Evolutionary conservation across 306 rosid species (phyloP), one percentile per base, ranked within the genome.

Genomic region (Prosopis cineraria): DNA sequence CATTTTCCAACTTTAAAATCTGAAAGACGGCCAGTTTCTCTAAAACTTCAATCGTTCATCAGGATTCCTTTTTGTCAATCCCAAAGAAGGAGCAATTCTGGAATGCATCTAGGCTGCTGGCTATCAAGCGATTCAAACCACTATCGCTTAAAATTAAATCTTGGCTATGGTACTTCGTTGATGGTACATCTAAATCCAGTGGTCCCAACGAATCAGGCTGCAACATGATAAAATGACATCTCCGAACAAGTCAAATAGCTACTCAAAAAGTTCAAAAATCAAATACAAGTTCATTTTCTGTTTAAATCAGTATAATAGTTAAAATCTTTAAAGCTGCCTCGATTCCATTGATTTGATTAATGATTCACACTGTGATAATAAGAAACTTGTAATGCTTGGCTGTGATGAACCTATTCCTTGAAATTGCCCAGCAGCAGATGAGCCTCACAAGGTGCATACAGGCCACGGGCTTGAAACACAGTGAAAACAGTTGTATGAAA

Each of bases 151-250:
- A 80, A 81, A 93, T 86, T 37, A 90, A 10, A 71, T 92, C 94
- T 64, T 86, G 93, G 34, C 72, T 80, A 50, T 84, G 92, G 91
- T 87, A 91, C 86, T 95, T 93, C 2, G 91, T 84, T 65, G 96
- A 84, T 29, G 93, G 96, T 65, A 85, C 78, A 68, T 93, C 96
- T 89, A 95, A 81, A 79, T 95, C 97, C 78, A 95, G 77, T 3
- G 93, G 98, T 41, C 96, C 98, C 80, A 95, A 75, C 45, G 99
- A 95, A 80, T 93, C 99, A 53, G 98, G 98, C 99, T 95, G 96
- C 84, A 76, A 85, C 65, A 64, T 25, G 24, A 78, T 45, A 60
- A 55, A 65, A 24, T 12, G 60, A 22, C 19, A 22, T 7, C 14
- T 45, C n/a, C 24, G 37, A 45, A 58, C 62, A 39, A 13, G 58